Evolutionary conservation across 2,329 filamentous ascomycete species (phyloP).

Genomic region (Fusarium xylarioides): DNA sequence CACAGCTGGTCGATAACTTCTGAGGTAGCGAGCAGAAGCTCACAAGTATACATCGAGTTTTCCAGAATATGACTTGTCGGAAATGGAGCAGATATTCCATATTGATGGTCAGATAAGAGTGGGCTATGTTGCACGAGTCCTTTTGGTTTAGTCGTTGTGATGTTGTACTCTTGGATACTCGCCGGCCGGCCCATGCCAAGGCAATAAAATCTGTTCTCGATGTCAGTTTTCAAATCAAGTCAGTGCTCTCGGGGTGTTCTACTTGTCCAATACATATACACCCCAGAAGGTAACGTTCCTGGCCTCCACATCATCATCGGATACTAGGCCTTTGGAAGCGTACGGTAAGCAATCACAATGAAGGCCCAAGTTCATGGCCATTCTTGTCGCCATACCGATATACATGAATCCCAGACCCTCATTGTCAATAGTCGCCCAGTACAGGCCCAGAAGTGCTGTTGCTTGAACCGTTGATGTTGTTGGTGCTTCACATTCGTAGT

Average conservation of each 20-base stretch:
- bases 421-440: not conserved
- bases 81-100: not conserved
- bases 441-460: not conserved
- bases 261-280: constrained; percentile 4
- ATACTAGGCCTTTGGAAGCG: not conserved
- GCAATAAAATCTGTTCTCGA: not conserved
- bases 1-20: constrained; percentile 12
- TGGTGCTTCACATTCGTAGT: not conserved
- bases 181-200: not conserved
- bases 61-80: not conserved
- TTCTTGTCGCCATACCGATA: constrained; percentile 2
- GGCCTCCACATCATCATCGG: not conserved
- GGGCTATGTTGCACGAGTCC: not conserved
- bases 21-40: not conserved
- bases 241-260: not conserved
- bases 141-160: not conserved
- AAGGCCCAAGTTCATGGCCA: constrained; percentile 9
- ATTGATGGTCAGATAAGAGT: not conserved
- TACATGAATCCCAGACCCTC: constrained; percentile 10
- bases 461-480: not conserved
- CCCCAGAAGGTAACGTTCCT: constrained; percentile 10
- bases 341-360: not conserved
- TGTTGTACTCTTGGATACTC: constrained; percentile 12
- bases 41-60: not conserved
- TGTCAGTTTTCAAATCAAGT: not conserved